Evolutionary conservation across 805 yeast species (phyloP).

Genomic region (Ogataea henricii): DNA sequence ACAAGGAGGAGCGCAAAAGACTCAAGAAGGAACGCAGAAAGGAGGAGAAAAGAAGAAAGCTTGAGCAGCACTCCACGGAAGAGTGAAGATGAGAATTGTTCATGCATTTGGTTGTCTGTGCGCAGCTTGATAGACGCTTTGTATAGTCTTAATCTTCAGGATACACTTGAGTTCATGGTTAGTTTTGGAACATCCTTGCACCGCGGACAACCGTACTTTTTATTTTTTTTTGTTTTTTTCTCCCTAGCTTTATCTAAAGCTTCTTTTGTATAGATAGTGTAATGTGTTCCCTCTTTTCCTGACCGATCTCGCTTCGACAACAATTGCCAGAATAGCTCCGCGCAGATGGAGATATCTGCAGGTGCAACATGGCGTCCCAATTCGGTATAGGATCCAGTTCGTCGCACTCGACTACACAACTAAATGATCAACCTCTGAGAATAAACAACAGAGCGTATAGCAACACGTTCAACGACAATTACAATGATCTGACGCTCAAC

Average conservation of each 20-base stretch:
- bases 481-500: conserved; percentile 28
- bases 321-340: too few relatives aligned
- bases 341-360: background rate
- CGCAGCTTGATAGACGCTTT: background rate
- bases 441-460: conserved; percentile 11
- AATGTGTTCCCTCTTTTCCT: background rate
- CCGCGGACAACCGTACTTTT: background rate
- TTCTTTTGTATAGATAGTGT: background rate
- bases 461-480: conserved; percentile 14
- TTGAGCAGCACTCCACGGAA: conserved; percentile 7
- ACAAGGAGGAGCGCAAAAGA: conserved; percentile 31
- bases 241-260: background rate
- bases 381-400: conserved; percentile 22
- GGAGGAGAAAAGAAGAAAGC: conserved; percentile 25
- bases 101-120: background rate
- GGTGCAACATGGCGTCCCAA: conserved; percentile 3
- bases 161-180: too few relatives aligned
- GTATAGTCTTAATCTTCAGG: background rate
- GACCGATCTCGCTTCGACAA: too few relatives aligned
- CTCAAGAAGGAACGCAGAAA: conserved; percentile 29
- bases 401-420: conserved; percentile 28
- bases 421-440: conserved; percentile 24
- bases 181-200: conserved; percentile 3
- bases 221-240: background rate
- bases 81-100: background rate